Conservation (phyloP, 73 alveolate species). For the Paramecium bursaria region DNA sequence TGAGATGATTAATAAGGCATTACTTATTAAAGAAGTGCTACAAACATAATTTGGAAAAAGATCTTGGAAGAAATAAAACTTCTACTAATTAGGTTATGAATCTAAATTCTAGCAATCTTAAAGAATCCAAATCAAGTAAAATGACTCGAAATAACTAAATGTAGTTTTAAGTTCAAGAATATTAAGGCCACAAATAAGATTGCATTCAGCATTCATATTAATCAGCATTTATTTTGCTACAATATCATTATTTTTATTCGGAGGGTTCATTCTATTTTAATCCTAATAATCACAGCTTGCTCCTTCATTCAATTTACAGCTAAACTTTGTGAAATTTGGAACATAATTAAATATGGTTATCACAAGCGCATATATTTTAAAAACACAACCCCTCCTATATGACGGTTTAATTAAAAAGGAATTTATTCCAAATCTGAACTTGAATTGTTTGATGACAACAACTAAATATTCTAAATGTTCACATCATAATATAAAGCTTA, state of each 20-base stretch:
- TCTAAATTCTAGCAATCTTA: not conserved
- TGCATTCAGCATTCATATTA: not conserved
- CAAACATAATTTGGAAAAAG: constrained; percentile 15
- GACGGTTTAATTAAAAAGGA: not conserved
- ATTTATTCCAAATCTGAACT: constrained; percentile 10
- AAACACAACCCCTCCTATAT: constrained; percentile 27
- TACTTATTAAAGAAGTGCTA: constrained; percentile 1
- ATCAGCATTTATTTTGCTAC: not conserved
- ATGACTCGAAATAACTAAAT: not conserved
- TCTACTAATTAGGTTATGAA: not conserved
- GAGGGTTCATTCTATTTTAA: constrained; percentile 11
- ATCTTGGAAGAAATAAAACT: constrained; percentile 38
- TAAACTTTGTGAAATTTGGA: constrained; percentile 13
- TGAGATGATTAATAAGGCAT: constrained; percentile 16
- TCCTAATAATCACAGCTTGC: not conserved
- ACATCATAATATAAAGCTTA: not conserved
- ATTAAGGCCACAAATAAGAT: not conserved
- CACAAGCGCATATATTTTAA: constrained; percentile 3
- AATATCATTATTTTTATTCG: not conserved
- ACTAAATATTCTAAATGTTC: not conserved
- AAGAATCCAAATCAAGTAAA: not conserved
- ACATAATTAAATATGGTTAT: constrained; percentile 28
- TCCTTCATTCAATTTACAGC: constrained; percentile 9
- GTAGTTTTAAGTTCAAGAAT: constrained; percentile 50
- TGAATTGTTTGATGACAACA: constrained; percentile 1